Conservation (phyloP, 768 basidiomycete species). For the Russula vinacea region DNA sequence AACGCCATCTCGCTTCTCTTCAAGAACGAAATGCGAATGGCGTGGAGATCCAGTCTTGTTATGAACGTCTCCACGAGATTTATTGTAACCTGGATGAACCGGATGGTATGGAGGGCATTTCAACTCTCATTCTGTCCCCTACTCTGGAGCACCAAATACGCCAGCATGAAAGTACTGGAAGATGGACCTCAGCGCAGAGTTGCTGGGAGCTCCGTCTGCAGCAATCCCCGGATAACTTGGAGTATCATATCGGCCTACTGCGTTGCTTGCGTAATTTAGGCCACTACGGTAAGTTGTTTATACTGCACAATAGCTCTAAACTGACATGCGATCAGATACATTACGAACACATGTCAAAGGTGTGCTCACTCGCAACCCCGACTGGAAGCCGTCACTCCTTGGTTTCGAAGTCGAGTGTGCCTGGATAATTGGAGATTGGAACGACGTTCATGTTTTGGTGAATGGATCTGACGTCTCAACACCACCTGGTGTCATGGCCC, state of each 20-base stretch:
- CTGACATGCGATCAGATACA: conserved; percentile 59
- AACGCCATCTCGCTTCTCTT: conserved; percentile 68
- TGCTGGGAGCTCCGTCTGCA: conserved; percentile 98
- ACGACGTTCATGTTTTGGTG: conserved; percentile 65
- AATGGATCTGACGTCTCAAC: conserved; percentile 48
- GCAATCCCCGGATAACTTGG: conserved; percentile 82
- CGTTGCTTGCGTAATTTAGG: conserved; percentile 91
- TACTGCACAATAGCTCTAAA: conserved; percentile 2
- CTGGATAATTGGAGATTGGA: conserved; percentile 96
- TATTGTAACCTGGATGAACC: conserved; percentile 96
- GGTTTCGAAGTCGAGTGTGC: conserved; percentile 91
- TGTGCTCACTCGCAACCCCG: conserved; percentile 77
- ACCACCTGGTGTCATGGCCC: conserved; percentile 69
- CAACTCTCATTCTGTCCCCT: conserved; percentile 81
- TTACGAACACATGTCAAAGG: conserved; percentile 92
- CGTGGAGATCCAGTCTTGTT: conserved; percentile 61
- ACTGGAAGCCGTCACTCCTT: conserved; percentile 74
- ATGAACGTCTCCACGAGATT: conserved; percentile 91
- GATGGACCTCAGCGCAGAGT: conserved; percentile 98
- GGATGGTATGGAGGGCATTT: conserved; percentile 98
- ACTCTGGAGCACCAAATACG: conserved; percentile 94
- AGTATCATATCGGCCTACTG: conserved; percentile 84
- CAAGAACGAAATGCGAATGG: conserved; percentile 40
- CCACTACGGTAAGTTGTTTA: conserved; percentile 75
- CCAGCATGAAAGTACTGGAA: conserved; percentile 93